Percentiles rank a stretch among this genome's conserved stretches.
Conservation (phyloP, 768 basidiomycete species). For the Termitomyces sp. region DNA sequence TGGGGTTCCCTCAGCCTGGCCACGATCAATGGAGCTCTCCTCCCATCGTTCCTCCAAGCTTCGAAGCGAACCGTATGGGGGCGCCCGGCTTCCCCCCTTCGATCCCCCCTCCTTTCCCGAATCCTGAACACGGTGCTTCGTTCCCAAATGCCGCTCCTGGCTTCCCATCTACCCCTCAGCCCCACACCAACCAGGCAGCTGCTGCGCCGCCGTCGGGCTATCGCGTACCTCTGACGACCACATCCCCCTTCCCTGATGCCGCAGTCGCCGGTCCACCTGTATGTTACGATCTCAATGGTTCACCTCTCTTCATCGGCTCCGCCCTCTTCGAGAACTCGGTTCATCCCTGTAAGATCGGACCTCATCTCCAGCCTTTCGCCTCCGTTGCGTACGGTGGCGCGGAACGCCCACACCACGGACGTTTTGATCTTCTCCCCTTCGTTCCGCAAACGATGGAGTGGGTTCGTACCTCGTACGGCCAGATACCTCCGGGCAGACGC, state of each 20-base stretch:
- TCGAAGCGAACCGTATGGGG: constrained; percentile 17
- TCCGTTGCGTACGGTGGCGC: constrained; percentile 62
- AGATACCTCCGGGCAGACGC: constrained; percentile 52
- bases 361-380: constrained; percentile 49
- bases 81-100: constrained; percentile 12
- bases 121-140: constrained; percentile 2
- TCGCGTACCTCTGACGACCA: constrained; percentile 54
- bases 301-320: constrained; percentile 71
- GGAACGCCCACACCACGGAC: constrained; percentile 60
- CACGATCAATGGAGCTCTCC: constrained; percentile 21
- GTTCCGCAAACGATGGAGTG: constrained; percentile 70
- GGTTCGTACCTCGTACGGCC: constrained; percentile 61
- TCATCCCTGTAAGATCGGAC: constrained; percentile 82
- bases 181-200: constrained; percentile 7
- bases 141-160: constrained; percentile 14
- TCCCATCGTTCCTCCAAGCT: constrained; percentile 20
- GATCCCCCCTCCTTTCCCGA: constrained; percentile 6
- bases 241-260: constrained; percentile 42
- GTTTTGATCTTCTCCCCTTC: constrained; percentile 77
- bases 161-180: constrained; percentile 19
- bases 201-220: constrained; percentile 61
- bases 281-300: constrained; percentile 57
- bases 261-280: constrained; percentile 48
- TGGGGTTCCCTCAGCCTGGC: constrained; percentile 4
- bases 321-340: constrained; percentile 67